A percentile compares a stretch with the other conserved stretches of the same genome.
phyloP scores from a whole-genome alignment of 345 rosid species.

The Salix dunnii region DNA sequence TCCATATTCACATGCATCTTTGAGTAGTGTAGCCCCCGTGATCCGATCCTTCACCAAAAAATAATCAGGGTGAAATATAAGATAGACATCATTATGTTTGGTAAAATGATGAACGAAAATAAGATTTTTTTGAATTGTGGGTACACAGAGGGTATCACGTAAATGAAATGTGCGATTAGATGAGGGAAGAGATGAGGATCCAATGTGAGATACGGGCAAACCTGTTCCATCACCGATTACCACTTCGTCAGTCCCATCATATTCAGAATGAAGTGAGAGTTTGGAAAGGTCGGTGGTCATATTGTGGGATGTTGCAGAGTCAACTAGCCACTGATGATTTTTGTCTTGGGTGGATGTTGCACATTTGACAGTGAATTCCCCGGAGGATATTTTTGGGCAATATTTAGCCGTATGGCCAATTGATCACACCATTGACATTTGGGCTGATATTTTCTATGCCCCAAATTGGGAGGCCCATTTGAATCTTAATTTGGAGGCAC shows the following conservation, averaged over 20 bases:
- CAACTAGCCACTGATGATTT: background rate
- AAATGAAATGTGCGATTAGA: background rate
- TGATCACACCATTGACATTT: background rate
- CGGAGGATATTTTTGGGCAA: no score
- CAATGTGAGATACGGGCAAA: no score
- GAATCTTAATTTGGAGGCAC: rapidly evolving
- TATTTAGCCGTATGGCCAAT: no score
- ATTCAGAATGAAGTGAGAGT: no score
- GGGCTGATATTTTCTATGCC: no score
- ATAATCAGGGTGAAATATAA: background rate
- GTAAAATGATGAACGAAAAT: background rate
- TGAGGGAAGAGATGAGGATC: background rate
- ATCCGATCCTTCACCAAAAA: no score
- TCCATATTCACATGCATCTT: no score
- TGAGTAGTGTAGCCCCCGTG: no score
- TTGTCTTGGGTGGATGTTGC: background rate
- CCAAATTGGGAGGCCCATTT: background rate
- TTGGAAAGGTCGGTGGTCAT: background rate
- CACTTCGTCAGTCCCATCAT: background rate
- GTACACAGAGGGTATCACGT: background rate
- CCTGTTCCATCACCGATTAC: background rate
- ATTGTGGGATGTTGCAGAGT: background rate
- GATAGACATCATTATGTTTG: background rate
- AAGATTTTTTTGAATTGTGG: no score
- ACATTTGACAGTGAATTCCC: background rate